Conservation (phyloP, 139 green algal genomes). For the Asterochloris sp. region DNA sequence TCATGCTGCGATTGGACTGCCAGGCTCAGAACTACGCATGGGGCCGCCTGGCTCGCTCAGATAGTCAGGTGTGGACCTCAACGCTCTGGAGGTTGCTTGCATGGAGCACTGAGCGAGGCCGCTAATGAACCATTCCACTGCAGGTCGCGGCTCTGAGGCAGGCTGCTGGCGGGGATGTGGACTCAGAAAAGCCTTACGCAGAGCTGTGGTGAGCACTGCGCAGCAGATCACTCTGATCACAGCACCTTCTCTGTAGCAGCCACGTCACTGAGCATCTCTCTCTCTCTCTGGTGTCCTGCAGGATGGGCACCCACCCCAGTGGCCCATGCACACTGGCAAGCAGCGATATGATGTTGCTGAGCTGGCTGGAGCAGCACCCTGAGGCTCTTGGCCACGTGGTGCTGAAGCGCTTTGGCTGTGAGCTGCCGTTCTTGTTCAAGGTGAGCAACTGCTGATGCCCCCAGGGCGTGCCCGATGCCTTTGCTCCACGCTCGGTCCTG, state of each 20-base stretch:
- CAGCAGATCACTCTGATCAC: not conserved
- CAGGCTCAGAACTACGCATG: conserved; percentile 89
- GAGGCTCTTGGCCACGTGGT: conserved; percentile 64
- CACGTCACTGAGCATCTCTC: too few species aligned
- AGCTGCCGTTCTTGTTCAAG: conserved; percentile 97
- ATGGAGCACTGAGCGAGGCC: not conserved
- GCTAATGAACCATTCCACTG: not conserved
- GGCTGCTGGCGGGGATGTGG: conserved; percentile 55
- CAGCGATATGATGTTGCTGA: conserved; percentile 42
- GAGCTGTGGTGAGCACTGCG: conserved; percentile 82
- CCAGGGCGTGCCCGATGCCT: too few species aligned
- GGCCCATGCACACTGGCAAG: conserved; percentile 66
- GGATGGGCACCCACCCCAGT: conserved; percentile 95
- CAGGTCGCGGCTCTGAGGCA: conserved; percentile 76
- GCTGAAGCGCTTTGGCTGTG: conserved; percentile 53
- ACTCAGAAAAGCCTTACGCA: conserved; percentile 79
- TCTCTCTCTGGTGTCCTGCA: not conserved
- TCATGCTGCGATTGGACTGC: conserved; percentile 69
- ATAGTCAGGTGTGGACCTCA: conserved; percentile 55
- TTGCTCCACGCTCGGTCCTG: too few species aligned
- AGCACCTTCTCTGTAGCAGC: too few species aligned
- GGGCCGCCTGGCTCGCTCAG: conserved; percentile 46
- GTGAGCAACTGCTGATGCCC: conserved; percentile 13
- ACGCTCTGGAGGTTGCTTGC: not conserved
- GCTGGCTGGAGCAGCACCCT: conserved; percentile 65